Base-by-base conservation (phyloP, 352 stramenopile species). In the Phytophthora hybrid region DNA sequence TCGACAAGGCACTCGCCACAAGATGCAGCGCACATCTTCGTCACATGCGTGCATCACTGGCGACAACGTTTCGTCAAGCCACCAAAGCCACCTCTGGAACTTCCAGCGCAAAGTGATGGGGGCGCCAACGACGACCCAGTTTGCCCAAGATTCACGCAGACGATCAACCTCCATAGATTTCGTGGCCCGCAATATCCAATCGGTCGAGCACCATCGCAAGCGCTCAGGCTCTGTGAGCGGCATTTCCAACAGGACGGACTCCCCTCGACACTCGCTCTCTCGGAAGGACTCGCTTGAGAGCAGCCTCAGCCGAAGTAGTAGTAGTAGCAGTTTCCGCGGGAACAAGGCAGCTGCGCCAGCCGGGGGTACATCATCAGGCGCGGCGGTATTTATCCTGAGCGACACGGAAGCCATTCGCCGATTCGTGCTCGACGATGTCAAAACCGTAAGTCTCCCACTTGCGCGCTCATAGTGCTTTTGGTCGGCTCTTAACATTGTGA, bases 341-440 rank as follows among this genome's bases (percentile, higher is more conserved):
- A 70, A 23, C 34, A 74, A 74, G 66, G 51, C 53, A 76, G 58
- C 53, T 66, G 31, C 54, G 63, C 54, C 55, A 65, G 32, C 32
- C 54, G 55, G 10, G 52, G 31, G 13, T 23, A 66, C 52, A 65
- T 53, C 65, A 58, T 53, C 69, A 47, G 29, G 64, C 29, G 46
- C 64, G 49, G 65, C 63, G 19, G 61, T 84, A 73, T 81, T 74
- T 68, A 71, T 73, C 47, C 52, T 94, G 57, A 92, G 81, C 64
- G 85, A 93, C 63, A 87, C 85, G 6, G 88, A 94, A 66, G 60
- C 74, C 26, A 84, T 93, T 65, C 85, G 88, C 18, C 77, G 88
- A 21, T 88, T 83, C 61, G 77, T 93, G 21, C 65, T 92, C 26
- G 67, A 84, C 52, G 88, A 94, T 53, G 74, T 92, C 56, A 94